phyloP scores from a whole-genome alignment of 1,284 basidiomycete genomes.

The Lentinula novae-zelandiae region DNA sequence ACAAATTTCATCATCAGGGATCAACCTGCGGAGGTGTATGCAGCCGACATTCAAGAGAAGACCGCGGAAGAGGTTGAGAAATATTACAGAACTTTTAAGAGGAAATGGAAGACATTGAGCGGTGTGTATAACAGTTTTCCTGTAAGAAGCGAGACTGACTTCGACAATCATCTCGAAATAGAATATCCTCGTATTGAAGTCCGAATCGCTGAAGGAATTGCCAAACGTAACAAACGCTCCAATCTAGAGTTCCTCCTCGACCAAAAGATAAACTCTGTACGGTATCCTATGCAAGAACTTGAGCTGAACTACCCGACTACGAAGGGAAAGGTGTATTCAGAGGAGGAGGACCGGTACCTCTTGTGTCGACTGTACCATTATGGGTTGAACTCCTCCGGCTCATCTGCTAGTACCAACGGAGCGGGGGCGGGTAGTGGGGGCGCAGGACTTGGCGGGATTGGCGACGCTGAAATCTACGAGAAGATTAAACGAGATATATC shows the following conservation, averaged over 20 bases:
- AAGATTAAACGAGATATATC: slow-evolving; percentile 95
- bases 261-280: slow-evolving; percentile 79
- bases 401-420: not conserved
- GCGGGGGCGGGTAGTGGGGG: not conserved
- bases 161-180: slow-evolving; percentile 20
- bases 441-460: not conserved
- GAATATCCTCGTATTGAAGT: slow-evolving; percentile 82
- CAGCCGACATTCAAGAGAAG: slow-evolving; percentile 87
- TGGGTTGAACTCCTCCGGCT: slow-evolving; percentile 64
- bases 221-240: slow-evolving; percentile 83
- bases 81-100: slow-evolving; percentile 88
- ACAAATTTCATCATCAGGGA: slow-evolving; percentile 41
- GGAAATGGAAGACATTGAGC: slow-evolving; percentile 84
- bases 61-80: slow-evolving; percentile 74
- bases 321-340: slow-evolving; percentile 93
- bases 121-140: slow-evolving; percentile 40
- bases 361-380: slow-evolving; percentile 91
- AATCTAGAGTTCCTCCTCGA: slow-evolving; percentile 76
- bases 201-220: slow-evolving; percentile 81
- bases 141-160: not conserved
- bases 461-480: slow-evolving; percentile 88
- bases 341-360: slow-evolving; percentile 97
- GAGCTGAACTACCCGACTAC: slow-evolving; percentile 93
- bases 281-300: slow-evolving; percentile 92
- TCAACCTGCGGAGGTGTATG: slow-evolving; percentile 74